Evolutionary conservation across 148 eudicot species (phyloP).

Genomic region (Chenopodium berlandieri): DNA sequence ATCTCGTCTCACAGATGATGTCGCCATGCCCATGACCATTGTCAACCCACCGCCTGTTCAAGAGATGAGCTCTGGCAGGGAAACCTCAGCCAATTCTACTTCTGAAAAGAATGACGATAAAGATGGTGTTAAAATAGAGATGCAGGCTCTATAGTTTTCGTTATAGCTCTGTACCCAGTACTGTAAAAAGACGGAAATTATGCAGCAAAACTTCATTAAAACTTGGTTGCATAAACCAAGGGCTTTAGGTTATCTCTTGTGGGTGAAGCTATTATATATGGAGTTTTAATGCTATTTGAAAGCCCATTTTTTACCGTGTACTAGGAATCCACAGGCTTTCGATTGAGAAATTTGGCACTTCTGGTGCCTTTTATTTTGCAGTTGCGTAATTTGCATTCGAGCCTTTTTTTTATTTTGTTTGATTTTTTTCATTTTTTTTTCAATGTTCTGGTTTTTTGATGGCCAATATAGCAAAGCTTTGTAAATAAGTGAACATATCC

Average conservation of each 20-base stretch:
- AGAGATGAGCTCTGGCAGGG: constrained; percentile 59
- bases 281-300: background rate
- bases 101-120: constrained; percentile 32
- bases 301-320: constrained; percentile 8
- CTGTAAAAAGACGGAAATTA: constrained; percentile 21
- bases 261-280: background rate
- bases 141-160: constrained; percentile 61
- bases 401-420: background rate
- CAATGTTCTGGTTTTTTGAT: background rate
- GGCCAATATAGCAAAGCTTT: no score
- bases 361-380: background rate
- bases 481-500: no score
- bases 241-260: background rate
- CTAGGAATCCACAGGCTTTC: constrained; percentile 5
- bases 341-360: constrained; percentile 2
- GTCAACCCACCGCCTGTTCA: constrained; percentile 84
- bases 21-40: constrained; percentile 50
- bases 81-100: constrained; percentile 45
- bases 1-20: constrained; percentile 65
- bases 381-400: background rate
- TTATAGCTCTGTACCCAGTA: background rate
- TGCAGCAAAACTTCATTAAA: constrained; percentile 15
- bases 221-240: constrained; percentile 3
- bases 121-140: constrained; percentile 57
- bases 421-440: no score